Evolutionary conservation across 495 filamentous ascomycete genomes (phyloP).

Genomic region (Penicillium lagena): DNA sequence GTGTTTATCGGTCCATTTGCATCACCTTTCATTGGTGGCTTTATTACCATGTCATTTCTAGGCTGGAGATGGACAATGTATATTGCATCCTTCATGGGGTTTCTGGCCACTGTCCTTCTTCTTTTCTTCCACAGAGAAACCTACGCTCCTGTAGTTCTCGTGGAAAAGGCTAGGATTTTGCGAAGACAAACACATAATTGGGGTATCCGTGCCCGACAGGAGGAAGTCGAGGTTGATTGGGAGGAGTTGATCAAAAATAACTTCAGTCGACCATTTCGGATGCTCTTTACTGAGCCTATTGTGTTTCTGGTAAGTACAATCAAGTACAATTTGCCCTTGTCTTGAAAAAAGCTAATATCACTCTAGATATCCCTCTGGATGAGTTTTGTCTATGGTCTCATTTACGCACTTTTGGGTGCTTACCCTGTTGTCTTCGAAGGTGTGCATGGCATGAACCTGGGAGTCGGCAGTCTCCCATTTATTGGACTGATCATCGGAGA

Average conservation of each 20-base stretch:
- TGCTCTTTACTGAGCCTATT: conserved; percentile 41
- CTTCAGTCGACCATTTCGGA: conserved; percentile 38
- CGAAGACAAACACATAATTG: conserved; percentile 41
- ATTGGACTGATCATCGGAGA: conserved; percentile 35
- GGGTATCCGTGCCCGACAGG: conserved; percentile 43
- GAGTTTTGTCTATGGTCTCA: conserved; percentile 41
- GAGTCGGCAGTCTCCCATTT: conserved; percentile 32
- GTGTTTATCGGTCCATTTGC: conserved; percentile 45
- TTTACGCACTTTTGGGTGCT: conserved; percentile 34
- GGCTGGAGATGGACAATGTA: conserved; percentile 46
- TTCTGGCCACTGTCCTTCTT: conserved; percentile 19
- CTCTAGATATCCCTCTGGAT: conserved; percentile 38
- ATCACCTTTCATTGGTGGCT: conserved; percentile 42
- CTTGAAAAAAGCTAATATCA: conserved; percentile 11
- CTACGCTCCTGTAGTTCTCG: conserved; percentile 32
- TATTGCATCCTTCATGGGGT: conserved; percentile 35
- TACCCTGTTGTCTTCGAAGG: conserved; percentile 35
- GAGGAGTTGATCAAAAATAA: conserved; percentile 33
- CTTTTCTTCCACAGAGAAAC: conserved; percentile 32
- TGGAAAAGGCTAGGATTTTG: conserved; percentile 31
- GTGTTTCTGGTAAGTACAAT: conserved; percentile 11
- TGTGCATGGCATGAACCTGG: conserved; percentile 31
- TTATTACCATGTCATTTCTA: conserved; percentile 34
- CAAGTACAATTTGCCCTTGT: neutral
- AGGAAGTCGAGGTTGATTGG: conserved; percentile 40